phyloP scores from a whole-genome alignment of 2,329 filamentous ascomycete genomes.

The Calonectria hawksworthii region DNA sequence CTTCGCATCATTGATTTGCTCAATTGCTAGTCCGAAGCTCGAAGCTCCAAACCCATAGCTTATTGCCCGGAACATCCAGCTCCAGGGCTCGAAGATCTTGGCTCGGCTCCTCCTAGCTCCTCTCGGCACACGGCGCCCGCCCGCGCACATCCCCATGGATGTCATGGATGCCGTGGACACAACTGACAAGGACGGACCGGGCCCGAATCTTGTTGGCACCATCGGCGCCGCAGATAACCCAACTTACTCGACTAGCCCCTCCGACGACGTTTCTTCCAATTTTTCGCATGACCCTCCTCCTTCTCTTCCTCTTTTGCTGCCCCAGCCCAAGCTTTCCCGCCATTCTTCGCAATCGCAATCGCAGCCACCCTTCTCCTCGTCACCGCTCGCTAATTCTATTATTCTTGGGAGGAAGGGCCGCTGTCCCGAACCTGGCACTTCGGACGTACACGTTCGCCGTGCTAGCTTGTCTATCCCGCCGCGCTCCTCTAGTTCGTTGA shows the following conservation, averaged over 20 bases:
- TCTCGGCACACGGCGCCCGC: slow-evolving; percentile 28
- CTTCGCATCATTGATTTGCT: not conserved
- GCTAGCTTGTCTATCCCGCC: slow-evolving; percentile 74
- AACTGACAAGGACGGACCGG: slow-evolving; percentile 38
- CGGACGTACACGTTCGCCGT: slow-evolving; percentile 69
- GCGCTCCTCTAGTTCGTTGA: slow-evolving; percentile 58
- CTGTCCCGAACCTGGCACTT: slow-evolving; percentile 71
- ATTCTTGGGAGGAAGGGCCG: slow-evolving; percentile 66
- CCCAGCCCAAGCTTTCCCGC: slow-evolving; percentile 36
- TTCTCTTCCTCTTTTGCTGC: slow-evolving; percentile 11
- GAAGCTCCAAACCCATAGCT: not conserved
- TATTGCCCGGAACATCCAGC: not conserved
- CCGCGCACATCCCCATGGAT: slow-evolving; percentile 31
- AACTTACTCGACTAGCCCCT: slow-evolving; percentile 42
- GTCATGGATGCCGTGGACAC: slow-evolving; percentile 40
- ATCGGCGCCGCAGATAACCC: slow-evolving; percentile 39
- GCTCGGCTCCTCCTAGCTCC: slow-evolving; percentile 25
- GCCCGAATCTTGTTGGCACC: slow-evolving; percentile 42
- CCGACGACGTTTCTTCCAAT: slow-evolving; percentile 44
- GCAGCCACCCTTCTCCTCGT: slow-evolving; percentile 60
- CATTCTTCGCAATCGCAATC: slow-evolving; percentile 45
- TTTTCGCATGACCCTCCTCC: slow-evolving; percentile 41
- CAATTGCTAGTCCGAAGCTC: not conserved
- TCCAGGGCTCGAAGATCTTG: slow-evolving; percentile 12
- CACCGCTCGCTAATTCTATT: slow-evolving; percentile 52